These are phyloP conservation scores for Arthrinium phaeospermum DNA, from an alignment of 2,329 filamentous ascomycete species.

Conservation along the genomic window DNA sequence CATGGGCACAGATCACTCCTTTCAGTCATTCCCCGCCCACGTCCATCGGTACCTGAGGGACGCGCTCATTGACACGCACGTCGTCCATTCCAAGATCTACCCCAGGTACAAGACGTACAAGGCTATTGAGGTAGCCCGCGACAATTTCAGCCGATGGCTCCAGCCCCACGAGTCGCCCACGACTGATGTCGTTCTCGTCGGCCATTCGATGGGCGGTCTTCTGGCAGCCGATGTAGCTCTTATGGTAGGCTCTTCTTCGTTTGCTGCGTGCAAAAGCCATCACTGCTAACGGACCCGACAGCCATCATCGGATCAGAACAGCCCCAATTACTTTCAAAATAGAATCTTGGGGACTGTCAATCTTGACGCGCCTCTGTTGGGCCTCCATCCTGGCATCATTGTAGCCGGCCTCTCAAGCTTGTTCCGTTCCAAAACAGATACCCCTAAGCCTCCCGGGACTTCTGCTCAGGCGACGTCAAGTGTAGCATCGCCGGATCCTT, in stretches of 20 bases:
- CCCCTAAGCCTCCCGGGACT: slow-evolving; percentile 30
- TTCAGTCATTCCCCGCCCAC: slow-evolving; percentile 86
- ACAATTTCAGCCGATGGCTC: slow-evolving; percentile 86
- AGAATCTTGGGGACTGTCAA: slow-evolving; percentile 80
- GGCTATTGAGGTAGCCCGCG: slow-evolving; percentile 73
- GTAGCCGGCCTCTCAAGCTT: slow-evolving; percentile 81
- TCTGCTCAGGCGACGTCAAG: slow-evolving; percentile 26
- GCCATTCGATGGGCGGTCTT: slow-evolving; percentile 90
- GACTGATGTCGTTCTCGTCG: slow-evolving; percentile 82
- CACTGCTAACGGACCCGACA: slow-evolving; percentile 26
- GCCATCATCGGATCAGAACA: slow-evolving; percentile 31
- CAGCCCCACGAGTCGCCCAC: slow-evolving; percentile 73
- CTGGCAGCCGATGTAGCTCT: slow-evolving; percentile 80
- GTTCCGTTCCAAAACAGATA: slow-evolving; percentile 59
- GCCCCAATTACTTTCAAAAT: slow-evolving; percentile 63
- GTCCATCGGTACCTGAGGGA: slow-evolving; percentile 76
- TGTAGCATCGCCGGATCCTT: slow-evolving; percentile 30
- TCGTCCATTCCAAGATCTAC: slow-evolving; percentile 86
- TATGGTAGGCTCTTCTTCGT: slow-evolving; percentile 50
- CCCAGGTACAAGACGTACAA: slow-evolving; percentile 79
- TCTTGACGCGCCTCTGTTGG: slow-evolving; percentile 85
- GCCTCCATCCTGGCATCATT: slow-evolving; percentile 87
- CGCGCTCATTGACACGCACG: slow-evolving; percentile 72
- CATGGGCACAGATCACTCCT: slow-evolving; percentile 86
- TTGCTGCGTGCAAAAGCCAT: slow-evolving; percentile 20